Base-by-base conservation (phyloP, 1,284 basidiomycete genomes). In the Farysia itapuensis region DNA sequence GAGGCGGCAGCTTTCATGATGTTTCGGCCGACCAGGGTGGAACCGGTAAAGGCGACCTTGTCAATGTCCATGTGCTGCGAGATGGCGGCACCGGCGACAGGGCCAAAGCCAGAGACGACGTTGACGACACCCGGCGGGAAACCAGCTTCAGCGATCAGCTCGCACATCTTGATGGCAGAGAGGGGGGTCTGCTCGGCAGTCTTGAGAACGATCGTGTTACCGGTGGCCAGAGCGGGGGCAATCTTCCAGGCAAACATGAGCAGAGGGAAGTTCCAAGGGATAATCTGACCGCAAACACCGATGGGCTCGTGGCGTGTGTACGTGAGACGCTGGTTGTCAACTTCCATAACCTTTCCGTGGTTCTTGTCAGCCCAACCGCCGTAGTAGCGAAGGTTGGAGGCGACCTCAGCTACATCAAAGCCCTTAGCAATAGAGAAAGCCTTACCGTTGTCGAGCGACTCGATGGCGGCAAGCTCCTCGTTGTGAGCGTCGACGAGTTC, bases 301-400 rank as follows among this genome's bases (percentile, higher is more conserved):
- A 95, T 86, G 14, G 94, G 92, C 79, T 97, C 93, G 77, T 95
- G 90, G 22, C 86, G 82, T 79, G 79, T 88, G 86, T 70, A 71
- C 53, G 64, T 59, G 45, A 73, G 56, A 78, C 91, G 91, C 43
- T 80, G 81, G 74, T 86, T 86, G 74, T 89, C 85, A 21, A 89
- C 83, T 78, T 91, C 90, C 70, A 91, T 86, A 42, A 83, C 83
- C 77, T 90, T 84, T 16, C 92, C 91, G 39, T 83, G 80, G 65
- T 90, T 82, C 82, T 94, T 95, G 82, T 95, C 91, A 18, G 70
- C 75, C 77, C 77, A 78, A 39, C 77, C 76, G 25, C 89, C 84
- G 77, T 83, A 84, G 74, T 94, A 94, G 60, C 76, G 68, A 20
- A 79, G 47, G 70, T 74, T 77, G 34, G 79, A 81, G 52, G 90